These are phyloP conservation scores for Neurospora terricola DNA, from an alignment of 495 filamentous ascomycete species.

Conservation along the genomic window DNA sequence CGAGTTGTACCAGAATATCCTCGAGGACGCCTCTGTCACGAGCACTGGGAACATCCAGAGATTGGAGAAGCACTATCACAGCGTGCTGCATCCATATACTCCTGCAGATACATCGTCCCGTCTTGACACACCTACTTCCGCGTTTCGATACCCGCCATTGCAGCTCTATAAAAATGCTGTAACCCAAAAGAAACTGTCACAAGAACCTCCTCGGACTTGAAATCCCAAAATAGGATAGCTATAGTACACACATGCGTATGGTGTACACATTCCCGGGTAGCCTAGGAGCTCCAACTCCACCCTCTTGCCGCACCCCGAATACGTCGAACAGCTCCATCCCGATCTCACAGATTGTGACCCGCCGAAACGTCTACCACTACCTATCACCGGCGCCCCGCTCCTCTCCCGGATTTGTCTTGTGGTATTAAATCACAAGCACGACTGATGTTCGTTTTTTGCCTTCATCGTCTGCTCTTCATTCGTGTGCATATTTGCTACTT, in stretches of 20 bases:
- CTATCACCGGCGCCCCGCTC: not conserved
- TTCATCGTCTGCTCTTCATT: not conserved
- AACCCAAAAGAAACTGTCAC: not conserved
- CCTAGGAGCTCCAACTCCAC: not conserved
- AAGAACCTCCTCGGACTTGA: not conserved
- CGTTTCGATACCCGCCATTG: not conserved
- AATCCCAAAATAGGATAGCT: not conserved
- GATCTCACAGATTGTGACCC: slow-evolving; percentile 9
- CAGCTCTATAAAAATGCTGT: not conserved
- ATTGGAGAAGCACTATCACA: not conserved
- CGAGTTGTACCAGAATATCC: not conserved
- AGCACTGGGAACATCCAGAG: not conserved
- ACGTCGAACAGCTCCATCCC: slow-evolving; percentile 7
- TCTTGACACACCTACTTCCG: not conserved
- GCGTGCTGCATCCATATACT: not conserved
- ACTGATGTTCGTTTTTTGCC: not conserved
- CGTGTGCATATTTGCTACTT: not conserved
- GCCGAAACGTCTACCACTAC: not conserved
- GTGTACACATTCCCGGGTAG: not conserved
- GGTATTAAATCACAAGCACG: slow-evolving; percentile 1
- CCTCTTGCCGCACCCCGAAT: not conserved
- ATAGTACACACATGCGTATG: not conserved
- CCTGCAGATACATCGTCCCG: not conserved
- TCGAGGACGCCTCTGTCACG: not conserved
- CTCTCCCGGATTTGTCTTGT: not conserved